Evolutionary conservation across 169 alveolate genomes (phyloP).

Genomic region (Perkinsus chesapeaki): DNA sequence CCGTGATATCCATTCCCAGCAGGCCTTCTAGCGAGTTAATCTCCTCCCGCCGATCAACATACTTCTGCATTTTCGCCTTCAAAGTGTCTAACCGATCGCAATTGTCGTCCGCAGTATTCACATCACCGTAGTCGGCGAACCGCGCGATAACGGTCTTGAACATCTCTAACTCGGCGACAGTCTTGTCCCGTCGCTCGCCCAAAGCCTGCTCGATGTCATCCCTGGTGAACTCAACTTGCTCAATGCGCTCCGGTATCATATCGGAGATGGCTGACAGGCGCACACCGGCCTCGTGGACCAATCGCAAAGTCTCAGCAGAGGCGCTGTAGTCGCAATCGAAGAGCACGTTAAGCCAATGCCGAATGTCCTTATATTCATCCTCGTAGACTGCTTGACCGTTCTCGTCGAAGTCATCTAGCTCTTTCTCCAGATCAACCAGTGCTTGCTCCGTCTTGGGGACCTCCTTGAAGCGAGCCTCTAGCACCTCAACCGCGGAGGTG

Average conservation of each 20-base stretch:
- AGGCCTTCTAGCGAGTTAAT: not conserved
- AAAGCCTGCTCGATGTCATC: not conserved
- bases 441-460: slow-evolving; percentile 19
- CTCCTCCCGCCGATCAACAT: not conserved
- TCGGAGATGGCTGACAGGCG: not conserved
- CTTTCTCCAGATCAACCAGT: not conserved
- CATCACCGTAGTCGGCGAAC: not conserved
- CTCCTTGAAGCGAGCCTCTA: slow-evolving; percentile 24
- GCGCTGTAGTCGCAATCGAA: not conserved
- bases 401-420: not conserved
- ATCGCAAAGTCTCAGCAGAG: not conserved
- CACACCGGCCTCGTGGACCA: not conserved
- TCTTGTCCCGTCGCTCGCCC: not conserved
- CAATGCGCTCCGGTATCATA: not conserved
- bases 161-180: not conserved
- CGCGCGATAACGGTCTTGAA: not conserved
- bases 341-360: not conserved
- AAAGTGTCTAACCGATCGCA: not conserved
- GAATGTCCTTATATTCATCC: not conserved
- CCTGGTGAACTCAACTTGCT: not conserved
- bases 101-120: not conserved
- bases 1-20: not conserved
- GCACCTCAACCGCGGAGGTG: not conserved
- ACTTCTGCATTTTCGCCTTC: not conserved
- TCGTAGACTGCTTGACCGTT: not conserved